Percentiles rank a stretch among this genome's conserved stretches.
phyloP scores from a whole-genome alignment of 345 rosid species.

The Eutrema japonicum region DNA sequence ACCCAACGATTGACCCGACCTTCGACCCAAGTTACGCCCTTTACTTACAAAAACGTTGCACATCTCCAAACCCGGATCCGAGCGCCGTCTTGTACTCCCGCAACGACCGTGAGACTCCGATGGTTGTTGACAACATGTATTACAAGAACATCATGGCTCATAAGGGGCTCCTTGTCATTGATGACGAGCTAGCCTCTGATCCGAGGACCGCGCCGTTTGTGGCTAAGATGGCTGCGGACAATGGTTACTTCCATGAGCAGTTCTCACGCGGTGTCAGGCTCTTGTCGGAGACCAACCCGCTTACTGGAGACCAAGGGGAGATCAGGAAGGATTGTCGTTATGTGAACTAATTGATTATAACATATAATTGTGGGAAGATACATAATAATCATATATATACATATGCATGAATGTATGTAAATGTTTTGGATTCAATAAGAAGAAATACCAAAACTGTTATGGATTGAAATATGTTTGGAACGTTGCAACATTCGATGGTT shows the following conservation, averaged over 20 bases:
- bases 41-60: conserved; percentile 72
- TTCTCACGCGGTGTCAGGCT: conserved; percentile 60
- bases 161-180: conserved; percentile 69
- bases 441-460: conserved; percentile 29
- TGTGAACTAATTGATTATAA: conserved; percentile 45
- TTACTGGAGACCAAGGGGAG: conserved; percentile 72
- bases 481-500: not conserved
- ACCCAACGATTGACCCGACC: conserved; percentile 73
- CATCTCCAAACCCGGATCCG: conserved; percentile 61
- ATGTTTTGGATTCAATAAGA: conserved; percentile 34
- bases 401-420: not conserved
- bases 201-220: conserved; percentile 65
- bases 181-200: conserved; percentile 68
- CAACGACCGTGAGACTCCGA: conserved; percentile 78
- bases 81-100: conserved; percentile 62
- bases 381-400: conserved; percentile 13
- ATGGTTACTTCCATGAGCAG: conserved; percentile 69
- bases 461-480: not conserved
- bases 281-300: conserved; percentile 78
- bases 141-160: conserved; percentile 62
- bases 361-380: not conserved
- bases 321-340: conserved; percentile 79
- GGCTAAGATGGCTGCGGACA: conserved; percentile 72
- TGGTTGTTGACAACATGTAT: conserved; percentile 79
- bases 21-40: conserved; percentile 62